phyloP scores from a whole-genome alignment of 768 basidiomycete species.

The Thelephora aurantiotincta region DNA sequence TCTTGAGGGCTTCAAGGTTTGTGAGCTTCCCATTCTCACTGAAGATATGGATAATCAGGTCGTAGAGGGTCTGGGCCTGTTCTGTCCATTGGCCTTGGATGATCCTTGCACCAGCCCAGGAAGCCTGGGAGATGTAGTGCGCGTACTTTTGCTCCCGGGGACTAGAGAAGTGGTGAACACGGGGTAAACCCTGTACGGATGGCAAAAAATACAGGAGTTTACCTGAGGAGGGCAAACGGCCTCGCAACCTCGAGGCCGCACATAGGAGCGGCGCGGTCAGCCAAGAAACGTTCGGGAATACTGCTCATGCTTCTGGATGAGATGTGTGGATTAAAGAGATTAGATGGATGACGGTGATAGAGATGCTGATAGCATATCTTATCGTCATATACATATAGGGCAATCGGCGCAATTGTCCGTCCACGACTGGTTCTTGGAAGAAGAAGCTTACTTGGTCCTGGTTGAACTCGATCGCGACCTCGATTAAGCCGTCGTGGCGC shows the following conservation, averaged over 20 bases:
- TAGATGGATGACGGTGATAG: too few species aligned
- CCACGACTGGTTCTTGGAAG: too few species aligned
- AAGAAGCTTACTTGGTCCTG: too few species aligned
- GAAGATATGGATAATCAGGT: slow-evolving; percentile 58
- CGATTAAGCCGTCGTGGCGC: too few species aligned
- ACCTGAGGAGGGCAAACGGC: slow-evolving; percentile 62
- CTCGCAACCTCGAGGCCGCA: slow-evolving; percentile 57
- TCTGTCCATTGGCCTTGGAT: slow-evolving; percentile 79
- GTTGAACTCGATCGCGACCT: too few species aligned
- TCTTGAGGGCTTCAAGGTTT: slow-evolving; percentile 39
- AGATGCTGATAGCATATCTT: too few species aligned
- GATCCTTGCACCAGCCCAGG: slow-evolving; percentile 77
- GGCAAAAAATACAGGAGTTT: slow-evolving; percentile 1
- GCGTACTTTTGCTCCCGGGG: slow-evolving; percentile 67
- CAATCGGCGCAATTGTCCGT: too few species aligned
- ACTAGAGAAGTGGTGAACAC: slow-evolving; percentile 22
- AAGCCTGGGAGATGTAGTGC: slow-evolving; percentile 54
- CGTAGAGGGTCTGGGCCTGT: slow-evolving; percentile 51
- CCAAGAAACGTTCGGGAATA: slow-evolving; percentile 47
- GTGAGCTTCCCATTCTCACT: slow-evolving; percentile 42
- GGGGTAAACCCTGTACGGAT: neutral
- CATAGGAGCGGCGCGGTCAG: slow-evolving; percentile 64
- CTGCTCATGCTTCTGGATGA: slow-evolving; percentile 18
- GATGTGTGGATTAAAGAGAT: neutral
- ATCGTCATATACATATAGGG: too few species aligned